Evolutionary conservation across 805 yeast species (phyloP), one percentile per base, ranked within the genome.

Genomic region (Ascoidea asiatica): DNA sequence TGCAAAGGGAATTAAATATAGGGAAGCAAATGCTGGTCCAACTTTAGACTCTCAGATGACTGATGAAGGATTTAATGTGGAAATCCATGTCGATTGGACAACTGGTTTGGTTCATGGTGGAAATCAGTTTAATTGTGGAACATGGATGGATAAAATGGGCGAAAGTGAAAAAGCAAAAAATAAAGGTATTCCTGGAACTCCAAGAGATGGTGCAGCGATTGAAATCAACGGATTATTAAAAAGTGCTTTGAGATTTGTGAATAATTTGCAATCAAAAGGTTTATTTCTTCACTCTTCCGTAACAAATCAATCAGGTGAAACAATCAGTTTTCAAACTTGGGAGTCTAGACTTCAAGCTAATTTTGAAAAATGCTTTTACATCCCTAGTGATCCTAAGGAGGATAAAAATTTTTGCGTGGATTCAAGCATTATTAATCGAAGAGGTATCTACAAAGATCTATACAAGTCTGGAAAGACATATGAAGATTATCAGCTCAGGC

Each of bases 61-160:
- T 43, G 88, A 81, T 57, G 86, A 83, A 55, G 98, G 98, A 0
- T 90, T 90, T 67, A 82, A 90, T 58, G 89, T 90, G 40, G 73
- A 75, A 50, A 73, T 89, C 1, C 55, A 63, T 46, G 87, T 89
- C 40, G 97, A 90, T 59, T 90, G 97, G 97, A 55, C 66, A 0
- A 88, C 84, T 11, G 98, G 98, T 1, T 64, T 92, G 23, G 66
- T 89, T 4, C 82, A 77, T 59, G 98, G 97, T 40, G 97, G 98
- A 1, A 84, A 85, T 42, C 95, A 84, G 60, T 76, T 64, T 59
- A 90, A 90, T 58, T 90, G 98, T 66, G 98, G 98, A 19, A 92
- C 98, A 0, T 90, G 98, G 98, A 90, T 89, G 96, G 98, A 90
- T 63, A 90, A 90, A 64, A 90, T 90, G 97, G 98, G 98, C 21